Percentiles rank a stretch among this genome's conserved stretches.
Conservation (phyloP, 345 rosid genomes). For the Psidium guajava region DNA sequence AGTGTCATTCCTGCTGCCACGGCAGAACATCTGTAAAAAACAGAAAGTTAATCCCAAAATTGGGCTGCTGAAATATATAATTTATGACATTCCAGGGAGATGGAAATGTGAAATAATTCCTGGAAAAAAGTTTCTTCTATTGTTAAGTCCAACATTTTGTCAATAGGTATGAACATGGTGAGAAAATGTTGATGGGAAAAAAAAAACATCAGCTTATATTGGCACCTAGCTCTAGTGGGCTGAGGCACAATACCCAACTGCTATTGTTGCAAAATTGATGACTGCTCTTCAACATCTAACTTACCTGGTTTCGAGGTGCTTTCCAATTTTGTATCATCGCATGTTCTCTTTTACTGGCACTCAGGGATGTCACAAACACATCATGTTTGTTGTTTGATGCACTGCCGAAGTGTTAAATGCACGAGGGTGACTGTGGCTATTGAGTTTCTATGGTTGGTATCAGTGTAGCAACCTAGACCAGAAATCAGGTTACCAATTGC, state of each 20-base stretch:
- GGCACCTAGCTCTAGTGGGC: neutral
- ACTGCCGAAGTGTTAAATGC: neutral
- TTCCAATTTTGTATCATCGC: neutral
- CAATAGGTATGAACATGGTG: neutral
- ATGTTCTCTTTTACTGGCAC: neutral
- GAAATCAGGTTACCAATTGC: neutral
- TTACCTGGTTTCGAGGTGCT: neutral
- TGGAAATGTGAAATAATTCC: neutral
- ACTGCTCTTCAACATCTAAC: neutral
- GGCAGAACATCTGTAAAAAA: slow-evolving; percentile 78
- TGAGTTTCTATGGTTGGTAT: neutral
- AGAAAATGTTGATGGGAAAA: neutral
- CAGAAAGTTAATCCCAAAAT: neutral
- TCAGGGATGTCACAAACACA: neutral
- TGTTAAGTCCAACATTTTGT: neutral
- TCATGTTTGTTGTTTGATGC: neutral
- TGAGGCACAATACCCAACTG: neutral
- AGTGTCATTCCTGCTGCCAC: slow-evolving; percentile 91
- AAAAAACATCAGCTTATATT: neutral
- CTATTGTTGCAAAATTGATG: neutral
- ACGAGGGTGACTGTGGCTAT: neutral
- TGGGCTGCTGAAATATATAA: neutral
- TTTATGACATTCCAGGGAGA: neutral
- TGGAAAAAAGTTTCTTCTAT: neutral
- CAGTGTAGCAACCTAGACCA: neutral